A percentile compares a stretch with the other conserved stretches of the same genome.
Conservation (phyloP, 495 filamentous ascomycete genomes). For the Daldinia decipiens region DNA sequence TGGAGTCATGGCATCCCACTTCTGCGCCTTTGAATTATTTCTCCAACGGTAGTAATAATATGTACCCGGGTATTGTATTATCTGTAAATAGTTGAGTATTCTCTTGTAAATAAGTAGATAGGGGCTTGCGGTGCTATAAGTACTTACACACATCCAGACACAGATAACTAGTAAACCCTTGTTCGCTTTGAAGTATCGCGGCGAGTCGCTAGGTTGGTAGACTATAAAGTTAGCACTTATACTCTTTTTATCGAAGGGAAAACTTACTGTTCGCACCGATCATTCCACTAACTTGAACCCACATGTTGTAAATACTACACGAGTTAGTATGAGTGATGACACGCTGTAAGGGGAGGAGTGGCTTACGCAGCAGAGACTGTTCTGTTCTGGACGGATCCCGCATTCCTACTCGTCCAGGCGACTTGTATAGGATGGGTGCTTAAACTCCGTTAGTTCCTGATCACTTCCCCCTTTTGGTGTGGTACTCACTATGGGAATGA, state of each 20-base stretch:
- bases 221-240: constrained; percentile 23
- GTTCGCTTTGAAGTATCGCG: constrained; percentile 45
- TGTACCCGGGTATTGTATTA: constrained; percentile 46
- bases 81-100: constrained; percentile 8
- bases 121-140: not conserved
- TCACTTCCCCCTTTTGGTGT: not conserved
- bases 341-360: not conserved
- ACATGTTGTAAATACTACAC: constrained; percentile 43
- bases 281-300: constrained; percentile 48
- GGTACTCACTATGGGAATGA: constrained; percentile 45
- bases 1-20: constrained; percentile 50
- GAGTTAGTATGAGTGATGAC: no score
- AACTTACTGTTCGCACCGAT: constrained; percentile 44
- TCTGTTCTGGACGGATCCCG: constrained; percentile 44
- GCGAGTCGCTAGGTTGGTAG: constrained; percentile 41
- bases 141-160: constrained; percentile 47
- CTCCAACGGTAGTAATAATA: constrained; percentile 50
- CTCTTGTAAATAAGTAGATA: constrained; percentile 1
- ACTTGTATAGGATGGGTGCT: constrained; percentile 48
- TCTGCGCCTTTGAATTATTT: constrained; percentile 45
- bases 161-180: constrained; percentile 45
- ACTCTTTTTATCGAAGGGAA: not conserved
- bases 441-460: constrained; percentile 16
- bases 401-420: constrained; percentile 46
- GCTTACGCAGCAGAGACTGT: constrained; percentile 45